These are phyloP conservation scores for Hyaloscypha variabilis DNA, from an alignment of 495 filamentous ascomycete species.

Conservation along the genomic window DNA sequence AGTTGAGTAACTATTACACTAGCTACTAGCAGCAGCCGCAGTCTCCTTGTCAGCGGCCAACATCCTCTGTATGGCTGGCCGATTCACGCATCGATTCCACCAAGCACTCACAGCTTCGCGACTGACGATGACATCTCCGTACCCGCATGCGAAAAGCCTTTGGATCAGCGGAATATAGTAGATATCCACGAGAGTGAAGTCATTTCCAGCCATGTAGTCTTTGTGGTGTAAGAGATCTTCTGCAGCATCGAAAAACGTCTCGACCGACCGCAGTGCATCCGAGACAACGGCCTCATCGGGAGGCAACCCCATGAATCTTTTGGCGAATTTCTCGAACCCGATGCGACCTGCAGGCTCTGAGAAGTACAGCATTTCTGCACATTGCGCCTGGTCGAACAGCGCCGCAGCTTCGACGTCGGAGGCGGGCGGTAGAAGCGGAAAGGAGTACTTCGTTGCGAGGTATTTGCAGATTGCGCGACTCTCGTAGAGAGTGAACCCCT, in stretches of 20 bases:
- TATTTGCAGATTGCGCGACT: slow-evolving; percentile 50
- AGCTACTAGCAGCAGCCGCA: slow-evolving; percentile 35
- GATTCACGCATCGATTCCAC: slow-evolving; percentile 41
- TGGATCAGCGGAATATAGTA: slow-evolving; percentile 48
- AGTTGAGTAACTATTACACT: slow-evolving; percentile 26
- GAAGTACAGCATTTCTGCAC: slow-evolving; percentile 43
- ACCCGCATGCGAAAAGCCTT: slow-evolving; percentile 44
- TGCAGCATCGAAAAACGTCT: slow-evolving; percentile 44
- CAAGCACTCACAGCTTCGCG: slow-evolving; percentile 44
- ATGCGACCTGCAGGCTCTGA: slow-evolving; percentile 44
- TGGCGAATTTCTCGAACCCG: slow-evolving; percentile 45
- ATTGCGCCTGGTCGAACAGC: slow-evolving; percentile 46
- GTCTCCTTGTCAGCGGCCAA: slow-evolving; percentile 37
- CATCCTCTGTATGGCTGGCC: slow-evolving; percentile 39
- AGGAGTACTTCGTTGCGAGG: slow-evolving; percentile 44
- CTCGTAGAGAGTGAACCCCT: slow-evolving; percentile 46
- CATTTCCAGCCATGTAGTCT: slow-evolving; percentile 45
- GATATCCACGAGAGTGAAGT: slow-evolving; percentile 47
- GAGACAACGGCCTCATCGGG: slow-evolving; percentile 41
- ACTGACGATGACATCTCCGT: slow-evolving; percentile 42
- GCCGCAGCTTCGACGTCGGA: slow-evolving; percentile 44
- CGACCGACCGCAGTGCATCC: slow-evolving; percentile 40
- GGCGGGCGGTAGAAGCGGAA: slow-evolving; percentile 40
- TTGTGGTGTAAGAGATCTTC: slow-evolving; percentile 41
- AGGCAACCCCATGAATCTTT: slow-evolving; percentile 44